A percentile compares a stretch with the other conserved stretches of the same genome.
Evolutionary conservation across 148 eudicot genomes (phyloP).

Genomic region (Chenopodium suecicum): DNA sequence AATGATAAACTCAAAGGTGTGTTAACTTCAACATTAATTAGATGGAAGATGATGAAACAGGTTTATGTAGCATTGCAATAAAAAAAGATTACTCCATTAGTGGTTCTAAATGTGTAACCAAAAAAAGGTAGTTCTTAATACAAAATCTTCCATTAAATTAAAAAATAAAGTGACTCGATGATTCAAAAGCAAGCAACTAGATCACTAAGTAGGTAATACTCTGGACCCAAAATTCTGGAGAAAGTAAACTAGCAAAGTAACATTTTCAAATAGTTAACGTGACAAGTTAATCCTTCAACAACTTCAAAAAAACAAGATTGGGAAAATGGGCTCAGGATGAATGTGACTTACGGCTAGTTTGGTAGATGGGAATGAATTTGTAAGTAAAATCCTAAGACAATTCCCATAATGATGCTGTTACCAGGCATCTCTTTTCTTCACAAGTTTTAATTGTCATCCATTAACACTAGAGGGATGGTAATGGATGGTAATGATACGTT

Average conservation of each 20-base stretch:
- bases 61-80: neutral
- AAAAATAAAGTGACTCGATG: too few species aligned
- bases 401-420: too few species aligned
- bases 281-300: neutral
- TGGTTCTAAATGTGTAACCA: neutral
- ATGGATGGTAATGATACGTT: too few species aligned
- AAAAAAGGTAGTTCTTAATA: neutral
- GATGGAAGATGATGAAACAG: neutral
- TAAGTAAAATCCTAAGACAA: too few species aligned
- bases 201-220: neutral
- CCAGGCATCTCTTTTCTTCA: too few species aligned
- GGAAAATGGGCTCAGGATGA: neutral
- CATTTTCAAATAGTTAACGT: neutral
- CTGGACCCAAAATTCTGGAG: neutral
- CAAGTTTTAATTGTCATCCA: too few species aligned
- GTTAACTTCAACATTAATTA: constrained; percentile 2
- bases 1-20: neutral
- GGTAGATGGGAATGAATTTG: too few species aligned
- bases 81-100: neutral
- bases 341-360: too few species aligned
- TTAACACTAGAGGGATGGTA: too few species aligned
- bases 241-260: neutral
- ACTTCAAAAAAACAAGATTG: neutral
- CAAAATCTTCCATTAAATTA: neutral
- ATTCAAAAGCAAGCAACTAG: neutral